phyloP scores from a whole-genome alignment of 441 rosid species.

The Euphorbia corollata region DNA sequence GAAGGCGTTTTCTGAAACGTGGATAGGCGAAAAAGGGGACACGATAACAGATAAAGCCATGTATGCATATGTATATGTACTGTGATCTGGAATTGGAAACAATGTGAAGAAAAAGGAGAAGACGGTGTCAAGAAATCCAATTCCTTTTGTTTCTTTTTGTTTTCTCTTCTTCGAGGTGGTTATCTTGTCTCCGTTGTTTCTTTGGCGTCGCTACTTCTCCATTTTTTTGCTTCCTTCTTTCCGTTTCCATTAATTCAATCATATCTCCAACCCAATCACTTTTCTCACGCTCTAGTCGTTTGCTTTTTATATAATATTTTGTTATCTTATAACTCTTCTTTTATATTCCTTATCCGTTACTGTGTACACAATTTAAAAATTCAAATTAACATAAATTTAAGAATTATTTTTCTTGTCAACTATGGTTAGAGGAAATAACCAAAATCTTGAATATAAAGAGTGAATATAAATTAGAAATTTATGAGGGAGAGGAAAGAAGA shows the following conservation, averaged over 20 bases:
- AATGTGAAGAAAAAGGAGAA: not conserved
- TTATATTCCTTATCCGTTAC: too few species aligned
- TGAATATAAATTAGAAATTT: too few species aligned
- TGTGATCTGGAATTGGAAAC: not conserved
- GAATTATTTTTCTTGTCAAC: too few species aligned
- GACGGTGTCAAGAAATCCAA: not conserved
- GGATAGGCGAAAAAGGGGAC: constrained; percentile 23
- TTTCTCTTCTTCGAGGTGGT: constrained; percentile 13
- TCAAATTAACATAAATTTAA: too few species aligned
- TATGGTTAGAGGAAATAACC: too few species aligned
- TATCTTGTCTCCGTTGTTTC: not conserved
- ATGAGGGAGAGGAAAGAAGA: not conserved
- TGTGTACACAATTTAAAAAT: too few species aligned
- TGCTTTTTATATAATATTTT: too few species aligned
- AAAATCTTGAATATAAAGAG: too few species aligned
- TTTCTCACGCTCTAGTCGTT: too few species aligned
- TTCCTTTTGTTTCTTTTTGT: not conserved
- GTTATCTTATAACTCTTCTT: too few species aligned
- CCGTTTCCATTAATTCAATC: not conserved
- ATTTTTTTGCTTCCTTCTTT: too few species aligned
- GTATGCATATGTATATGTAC: not conserved
- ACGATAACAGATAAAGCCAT: constrained; percentile 15
- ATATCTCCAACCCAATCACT: not conserved
- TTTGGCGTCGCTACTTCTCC: not conserved
- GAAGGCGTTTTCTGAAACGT: constrained; percentile 30